Percentiles rank a stretch among this genome's conserved stretches.
Conservation (phyloP, 2,329 filamentous ascomycete species). For the Fusarium sp. region DNA sequence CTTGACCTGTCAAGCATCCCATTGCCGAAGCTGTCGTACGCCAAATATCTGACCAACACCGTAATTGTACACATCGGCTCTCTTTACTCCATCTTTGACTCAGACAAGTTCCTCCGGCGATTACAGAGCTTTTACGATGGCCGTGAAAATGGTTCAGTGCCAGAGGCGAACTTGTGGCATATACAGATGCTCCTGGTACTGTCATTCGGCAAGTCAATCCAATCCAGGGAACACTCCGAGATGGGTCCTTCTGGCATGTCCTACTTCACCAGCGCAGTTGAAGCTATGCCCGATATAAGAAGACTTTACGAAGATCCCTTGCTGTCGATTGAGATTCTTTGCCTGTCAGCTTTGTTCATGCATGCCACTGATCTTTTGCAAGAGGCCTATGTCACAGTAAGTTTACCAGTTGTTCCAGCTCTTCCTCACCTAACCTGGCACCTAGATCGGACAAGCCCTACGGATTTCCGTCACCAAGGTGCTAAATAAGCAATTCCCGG, state of each 20-base stretch:
- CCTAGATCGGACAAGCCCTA: slow-evolving; percentile 36
- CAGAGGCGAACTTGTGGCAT: slow-evolving; percentile 32
- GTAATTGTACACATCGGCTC: slow-evolving; percentile 37
- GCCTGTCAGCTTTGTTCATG: slow-evolving; percentile 38
- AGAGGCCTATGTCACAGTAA: slow-evolving; percentile 39
- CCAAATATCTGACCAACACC: slow-evolving; percentile 38
- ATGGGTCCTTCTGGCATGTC: slow-evolving; percentile 37
- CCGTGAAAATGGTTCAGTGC: background rate
- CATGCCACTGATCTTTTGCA: slow-evolving; percentile 40
- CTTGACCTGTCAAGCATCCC: slow-evolving; percentile 31
- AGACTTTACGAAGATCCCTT: slow-evolving; percentile 36
- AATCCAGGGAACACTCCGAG: slow-evolving; percentile 40
- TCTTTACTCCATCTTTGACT: slow-evolving; percentile 35
- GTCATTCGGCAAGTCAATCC: slow-evolving; percentile 37
- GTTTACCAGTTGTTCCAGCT: background rate
- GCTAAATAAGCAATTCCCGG: slow-evolving; percentile 35
- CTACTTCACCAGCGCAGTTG: slow-evolving; percentile 36
- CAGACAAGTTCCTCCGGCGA: slow-evolving; percentile 14
- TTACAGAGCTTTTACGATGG: slow-evolving; percentile 30
- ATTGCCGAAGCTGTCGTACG: slow-evolving; percentile 33
- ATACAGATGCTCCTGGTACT: slow-evolving; percentile 41
- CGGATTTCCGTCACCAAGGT: slow-evolving; percentile 37
- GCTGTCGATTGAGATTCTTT: slow-evolving; percentile 40
- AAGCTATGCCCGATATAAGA: slow-evolving; percentile 39
- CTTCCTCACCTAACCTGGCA: background rate